Percentiles rank a stretch among this genome's conserved stretches.
phyloP scores from a whole-genome alignment of 1,284 basidiomycete genomes.

The Cryptococcus sp. region DNA sequence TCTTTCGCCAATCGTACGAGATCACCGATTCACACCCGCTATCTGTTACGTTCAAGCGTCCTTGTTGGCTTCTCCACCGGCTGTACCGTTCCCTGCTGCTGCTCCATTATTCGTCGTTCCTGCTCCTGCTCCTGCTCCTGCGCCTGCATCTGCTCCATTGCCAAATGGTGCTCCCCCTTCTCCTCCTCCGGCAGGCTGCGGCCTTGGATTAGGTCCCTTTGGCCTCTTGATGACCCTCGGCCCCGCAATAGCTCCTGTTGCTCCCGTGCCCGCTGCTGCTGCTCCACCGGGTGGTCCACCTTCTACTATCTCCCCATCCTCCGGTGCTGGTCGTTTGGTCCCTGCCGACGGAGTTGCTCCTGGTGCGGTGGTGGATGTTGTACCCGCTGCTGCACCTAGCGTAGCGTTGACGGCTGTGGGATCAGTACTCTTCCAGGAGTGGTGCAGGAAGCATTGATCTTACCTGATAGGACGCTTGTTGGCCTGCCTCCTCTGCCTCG shows the following conservation, averaged over 20 bases:
- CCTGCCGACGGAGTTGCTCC: constrained; percentile 15
- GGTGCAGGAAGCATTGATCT: constrained; percentile 4
- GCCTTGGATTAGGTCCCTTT: not conserved
- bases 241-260: constrained; percentile 1
- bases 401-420: constrained; percentile 39
- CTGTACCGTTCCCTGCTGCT: too few species aligned
- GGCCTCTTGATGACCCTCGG: not conserved
- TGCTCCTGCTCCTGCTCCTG: not conserved
- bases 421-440: not conserved
- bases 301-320: constrained; percentile 29
- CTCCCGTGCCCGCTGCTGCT: not conserved
- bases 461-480: constrained; percentile 20
- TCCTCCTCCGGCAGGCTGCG: not conserved
- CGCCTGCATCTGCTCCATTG: not conserved
- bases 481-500: constrained; percentile 8
- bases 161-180: not conserved
- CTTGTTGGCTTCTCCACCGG: too few species aligned
- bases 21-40: too few species aligned
- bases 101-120: not conserved
- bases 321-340: constrained; percentile 23
- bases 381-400: constrained; percentile 10
- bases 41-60: too few species aligned
- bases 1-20: too few species aligned
- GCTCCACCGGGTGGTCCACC: not conserved
- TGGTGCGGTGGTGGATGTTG: constrained; percentile 7